Conservation (phyloP, 139 green algal genomes). For the Asterochloris sp. region DNA sequence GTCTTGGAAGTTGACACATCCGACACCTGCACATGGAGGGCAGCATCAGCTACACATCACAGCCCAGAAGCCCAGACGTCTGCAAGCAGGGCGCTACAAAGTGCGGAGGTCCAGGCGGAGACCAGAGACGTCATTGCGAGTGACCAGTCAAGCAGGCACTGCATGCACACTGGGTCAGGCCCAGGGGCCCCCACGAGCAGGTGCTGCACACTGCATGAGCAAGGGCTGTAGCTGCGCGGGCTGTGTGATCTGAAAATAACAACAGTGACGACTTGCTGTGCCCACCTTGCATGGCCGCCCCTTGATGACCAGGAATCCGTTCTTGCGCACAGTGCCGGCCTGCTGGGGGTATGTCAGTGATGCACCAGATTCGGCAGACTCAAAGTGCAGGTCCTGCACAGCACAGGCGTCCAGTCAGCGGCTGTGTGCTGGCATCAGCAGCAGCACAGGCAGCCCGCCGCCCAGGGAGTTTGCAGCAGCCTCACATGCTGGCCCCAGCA, state of each 20-base stretch:
- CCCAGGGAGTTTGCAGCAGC: no score
- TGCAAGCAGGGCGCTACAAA: not conserved
- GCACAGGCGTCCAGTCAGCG: not conserved
- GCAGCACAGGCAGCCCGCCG: no score
- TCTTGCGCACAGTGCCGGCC: conserved; percentile 95
- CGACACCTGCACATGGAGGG: conserved; percentile 71
- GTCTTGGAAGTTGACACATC: conserved; percentile 99
- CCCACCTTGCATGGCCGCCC: conserved; percentile 91
- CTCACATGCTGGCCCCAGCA: no score
- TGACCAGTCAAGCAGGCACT: not conserved
- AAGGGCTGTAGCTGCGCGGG: not conserved
- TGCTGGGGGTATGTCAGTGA: conserved; percentile 87
- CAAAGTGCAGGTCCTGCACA: conserved; percentile 62
- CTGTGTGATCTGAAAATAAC: not conserved
- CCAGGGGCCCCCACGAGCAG: no score
- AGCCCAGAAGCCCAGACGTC: not conserved
- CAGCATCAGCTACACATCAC: not conserved
- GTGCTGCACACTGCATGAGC: no score
- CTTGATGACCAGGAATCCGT: conserved; percentile 96
- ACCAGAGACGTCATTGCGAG: not conserved
- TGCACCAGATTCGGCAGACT: conserved; percentile 62
- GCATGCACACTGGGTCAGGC: not conserved
- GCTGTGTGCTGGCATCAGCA: no score
- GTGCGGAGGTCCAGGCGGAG: not conserved
- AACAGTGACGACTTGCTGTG: not conserved